Evolutionary conservation across 1,284 basidiomycete genomes (phyloP), one percentile per base, ranked within the genome.

Genomic region (Exobasidium rhododendri): DNA sequence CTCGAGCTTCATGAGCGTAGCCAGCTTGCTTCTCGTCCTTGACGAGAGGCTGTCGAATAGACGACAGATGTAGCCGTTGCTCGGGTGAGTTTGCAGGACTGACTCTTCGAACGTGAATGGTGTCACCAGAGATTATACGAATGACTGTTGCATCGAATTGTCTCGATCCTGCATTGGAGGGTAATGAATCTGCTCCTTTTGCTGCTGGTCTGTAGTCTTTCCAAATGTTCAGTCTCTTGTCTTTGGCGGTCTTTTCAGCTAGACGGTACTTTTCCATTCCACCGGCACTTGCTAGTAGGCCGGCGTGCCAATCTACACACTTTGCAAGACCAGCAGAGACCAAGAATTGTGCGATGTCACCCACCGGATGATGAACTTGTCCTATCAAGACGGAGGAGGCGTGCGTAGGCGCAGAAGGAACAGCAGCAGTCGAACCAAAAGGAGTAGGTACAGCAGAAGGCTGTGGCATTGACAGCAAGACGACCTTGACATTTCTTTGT

Each of bases 251-350:
- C 74, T 86, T 88, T 81, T 97, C 94, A 0, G 91, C 90, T 2
- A 87, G 85, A 46, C 94, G 87, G 94, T 92, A 77, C 63, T 73
- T 69, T 51, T 77, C 77, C 71, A 77, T 77, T 58, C 73, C 70
- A 22, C 75, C 74, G 83, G 63, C 84, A 85, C 1, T 90, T 86
- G 45, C 62, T 46, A 98, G 86, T 85, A 97, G 90, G 32, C 94
- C 94, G 13, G 93, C 93, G 80, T 98, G 94, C 94, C 94, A 97
- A 79, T 96, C 94, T 63, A 97, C 89, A 57, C 96, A 86, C 63
- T 92, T 89, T 11, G 94, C 94, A 2, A 97, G 84, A 54, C 94
- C 93, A 50, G 87, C 86, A 2, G 85, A 85, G 20, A 93, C 87
- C 51, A 98, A 84, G 81, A 90, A 88, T 73, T 94, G 91, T 17